phyloP scores from a whole-genome alignment of 2,329 filamentous ascomycete species.

The Calonectria ilicicola region DNA sequence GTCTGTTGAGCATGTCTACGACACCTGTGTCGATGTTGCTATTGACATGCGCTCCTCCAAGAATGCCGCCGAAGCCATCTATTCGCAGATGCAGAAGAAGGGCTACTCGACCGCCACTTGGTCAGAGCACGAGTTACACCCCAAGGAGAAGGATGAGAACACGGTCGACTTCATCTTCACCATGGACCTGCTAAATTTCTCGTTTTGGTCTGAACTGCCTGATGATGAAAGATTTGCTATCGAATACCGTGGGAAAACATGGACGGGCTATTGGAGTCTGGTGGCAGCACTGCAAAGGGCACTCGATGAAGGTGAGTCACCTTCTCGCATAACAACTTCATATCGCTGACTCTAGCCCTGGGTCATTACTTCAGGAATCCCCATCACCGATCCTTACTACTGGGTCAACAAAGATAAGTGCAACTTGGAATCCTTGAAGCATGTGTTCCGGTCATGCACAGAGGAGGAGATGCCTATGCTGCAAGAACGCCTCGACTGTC shows the following conservation, averaged over 20 bases:
- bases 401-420: constrained; percentile 85
- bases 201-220: constrained; percentile 85
- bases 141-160: constrained; percentile 81
- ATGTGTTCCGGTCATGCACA: constrained; percentile 89
- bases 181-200: constrained; percentile 97
- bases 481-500: constrained; percentile 78
- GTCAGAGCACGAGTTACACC: constrained; percentile 91
- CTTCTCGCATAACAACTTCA: not conserved
- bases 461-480: constrained; percentile 90
- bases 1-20: constrained; percentile 86
- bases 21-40: constrained; percentile 93
- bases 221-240: constrained; percentile 84
- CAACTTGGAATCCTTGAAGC: constrained; percentile 76
- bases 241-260: constrained; percentile 82
- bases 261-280: constrained; percentile 97
- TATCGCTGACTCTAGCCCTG: constrained; percentile 10
- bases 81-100: constrained; percentile 84
- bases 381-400: constrained; percentile 88
- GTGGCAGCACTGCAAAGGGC: constrained; percentile 89
- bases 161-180: constrained; percentile 95
- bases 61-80: constrained; percentile 82
- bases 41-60: constrained; percentile 87
- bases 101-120: constrained; percentile 87
- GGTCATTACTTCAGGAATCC: constrained; percentile 69
- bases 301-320: constrained; percentile 78